phyloP scores from a whole-genome alignment of 371 early-diverging fungal genomes.

The Rhizomucor pusillus region DNA sequence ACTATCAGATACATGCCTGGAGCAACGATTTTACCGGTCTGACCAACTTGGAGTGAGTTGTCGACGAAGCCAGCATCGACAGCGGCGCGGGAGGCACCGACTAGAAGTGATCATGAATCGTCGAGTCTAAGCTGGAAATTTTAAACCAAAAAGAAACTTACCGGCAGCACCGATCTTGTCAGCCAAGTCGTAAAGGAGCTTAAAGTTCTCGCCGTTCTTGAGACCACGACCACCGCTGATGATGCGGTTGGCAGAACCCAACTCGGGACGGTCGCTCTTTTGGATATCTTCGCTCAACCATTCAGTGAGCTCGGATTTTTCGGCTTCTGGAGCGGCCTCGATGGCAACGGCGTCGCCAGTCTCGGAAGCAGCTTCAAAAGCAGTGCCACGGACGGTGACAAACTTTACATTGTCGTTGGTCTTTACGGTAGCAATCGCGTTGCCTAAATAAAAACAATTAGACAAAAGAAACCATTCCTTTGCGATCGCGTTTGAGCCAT shows the following conservation, averaged over 20 bases:
- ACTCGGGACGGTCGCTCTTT: constrained; percentile 95
- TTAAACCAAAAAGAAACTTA: constrained; percentile 28
- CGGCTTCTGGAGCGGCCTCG: constrained; percentile 70
- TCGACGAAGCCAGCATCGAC: constrained; percentile 97
- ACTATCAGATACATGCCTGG: constrained; percentile 53
- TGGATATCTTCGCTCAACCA: constrained; percentile 90
- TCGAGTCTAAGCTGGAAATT: no score
- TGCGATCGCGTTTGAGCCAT: no score
- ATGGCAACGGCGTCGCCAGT: constrained; percentile 51
- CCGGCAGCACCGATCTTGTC: constrained; percentile 95
- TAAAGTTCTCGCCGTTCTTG: constrained; percentile 96
- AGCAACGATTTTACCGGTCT: constrained; percentile 98
- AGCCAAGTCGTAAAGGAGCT: constrained; percentile 87
- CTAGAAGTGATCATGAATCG: constrained; percentile 34
- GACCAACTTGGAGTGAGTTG: constrained; percentile 97
- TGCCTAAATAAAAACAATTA: no score
- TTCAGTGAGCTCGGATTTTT: constrained; percentile 59
- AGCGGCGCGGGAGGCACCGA: constrained; percentile 97
- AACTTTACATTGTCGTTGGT: constrained; percentile 85
- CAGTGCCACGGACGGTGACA: constrained; percentile 89
- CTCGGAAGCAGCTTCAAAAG: constrained; percentile 79
- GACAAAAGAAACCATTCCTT: no score
- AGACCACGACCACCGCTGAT: constrained; percentile 96
- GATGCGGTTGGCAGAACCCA: constrained; percentile 85
- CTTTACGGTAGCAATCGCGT: constrained; percentile 96